Evolutionary conservation across 495 filamentous ascomycete species (phyloP).

Genomic region (Rusavskia elegans): DNA sequence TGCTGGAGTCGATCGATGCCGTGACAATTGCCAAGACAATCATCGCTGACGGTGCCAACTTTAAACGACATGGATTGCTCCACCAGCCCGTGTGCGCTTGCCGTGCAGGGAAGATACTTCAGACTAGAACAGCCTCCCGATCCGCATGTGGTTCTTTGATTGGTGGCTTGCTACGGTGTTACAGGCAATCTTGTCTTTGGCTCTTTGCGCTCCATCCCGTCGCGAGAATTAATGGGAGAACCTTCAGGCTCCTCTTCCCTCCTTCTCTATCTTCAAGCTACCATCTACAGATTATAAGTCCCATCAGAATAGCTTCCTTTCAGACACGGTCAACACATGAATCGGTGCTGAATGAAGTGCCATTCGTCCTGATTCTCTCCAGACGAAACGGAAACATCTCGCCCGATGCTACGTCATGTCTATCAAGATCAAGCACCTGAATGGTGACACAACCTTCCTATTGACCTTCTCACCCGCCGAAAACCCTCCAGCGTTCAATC

Average conservation of each 20-base stretch:
- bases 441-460: constrained; percentile 55
- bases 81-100: too few species aligned
- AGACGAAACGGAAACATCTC: not conserved
- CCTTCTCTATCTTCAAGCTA: not conserved
- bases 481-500: constrained; percentile 12
- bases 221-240: not conserved
- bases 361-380: not conserved
- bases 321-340: too few species aligned
- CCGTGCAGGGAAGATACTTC: too few species aligned
- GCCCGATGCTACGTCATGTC: constrained; percentile 32
- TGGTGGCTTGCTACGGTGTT: too few species aligned
- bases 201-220: not conserved
- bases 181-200: not conserved
- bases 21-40: too few species aligned
- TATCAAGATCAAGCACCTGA: constrained; percentile 47
- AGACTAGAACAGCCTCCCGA: too few species aligned
- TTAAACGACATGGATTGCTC: too few species aligned
- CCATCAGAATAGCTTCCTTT: too few species aligned
- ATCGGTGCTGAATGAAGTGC: not conserved
- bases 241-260: not conserved
- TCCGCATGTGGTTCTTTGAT: too few species aligned
- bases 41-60: too few species aligned
- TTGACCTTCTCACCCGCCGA: constrained; percentile 40
- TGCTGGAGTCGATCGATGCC: too few species aligned
- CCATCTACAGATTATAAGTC: not conserved